phyloP scores from a whole-genome alignment of 768 basidiomycete species.

The Phlebiopsis gigantea region DNA sequence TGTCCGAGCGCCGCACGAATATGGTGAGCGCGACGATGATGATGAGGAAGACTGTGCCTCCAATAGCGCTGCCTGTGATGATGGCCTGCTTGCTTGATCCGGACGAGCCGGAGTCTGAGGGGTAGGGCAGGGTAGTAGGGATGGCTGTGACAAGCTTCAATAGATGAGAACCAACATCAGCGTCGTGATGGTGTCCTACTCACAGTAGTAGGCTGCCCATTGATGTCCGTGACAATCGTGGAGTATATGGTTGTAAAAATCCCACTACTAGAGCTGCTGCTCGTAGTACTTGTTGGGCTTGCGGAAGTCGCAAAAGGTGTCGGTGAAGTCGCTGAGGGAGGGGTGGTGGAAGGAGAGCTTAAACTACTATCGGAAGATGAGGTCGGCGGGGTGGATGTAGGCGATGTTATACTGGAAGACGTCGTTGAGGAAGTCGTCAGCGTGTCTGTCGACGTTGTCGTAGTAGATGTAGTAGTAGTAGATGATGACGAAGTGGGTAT shows the following conservation, averaged over 20 bases:
- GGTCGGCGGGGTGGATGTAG: neutral
- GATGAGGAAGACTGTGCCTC: constrained; percentile 21
- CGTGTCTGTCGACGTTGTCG: neutral
- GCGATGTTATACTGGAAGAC: neutral
- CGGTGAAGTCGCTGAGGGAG: neutral
- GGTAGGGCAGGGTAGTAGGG: constrained; percentile 16
- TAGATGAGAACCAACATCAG: constrained; percentile 12
- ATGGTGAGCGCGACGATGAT: constrained; percentile 24
- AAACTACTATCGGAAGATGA: neutral
- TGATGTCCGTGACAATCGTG: constrained; percentile 5
- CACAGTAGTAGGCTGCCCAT: constrained; percentile 4
- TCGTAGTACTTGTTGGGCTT: neutral
- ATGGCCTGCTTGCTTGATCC: constrained; percentile 19
- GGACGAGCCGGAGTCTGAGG: constrained; percentile 4
- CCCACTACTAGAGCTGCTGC: neutral
- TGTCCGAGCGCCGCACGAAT: constrained; percentile 27
- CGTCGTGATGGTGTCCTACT: neutral
- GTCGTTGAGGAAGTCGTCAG: neutral
- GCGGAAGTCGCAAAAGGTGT: neutral
- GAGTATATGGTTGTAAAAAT: constrained; percentile 2
- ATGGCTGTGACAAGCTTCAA: constrained; percentile 15
- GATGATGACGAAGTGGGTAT: neutral
- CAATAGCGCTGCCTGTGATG: constrained; percentile 27
- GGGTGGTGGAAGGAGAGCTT: neutral
- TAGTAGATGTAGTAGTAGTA: neutral